These are phyloP conservation scores for Pseudevernia furfuracea DNA, from an alignment of 495 filamentous ascomycete species.

Conservation along the genomic window DNA sequence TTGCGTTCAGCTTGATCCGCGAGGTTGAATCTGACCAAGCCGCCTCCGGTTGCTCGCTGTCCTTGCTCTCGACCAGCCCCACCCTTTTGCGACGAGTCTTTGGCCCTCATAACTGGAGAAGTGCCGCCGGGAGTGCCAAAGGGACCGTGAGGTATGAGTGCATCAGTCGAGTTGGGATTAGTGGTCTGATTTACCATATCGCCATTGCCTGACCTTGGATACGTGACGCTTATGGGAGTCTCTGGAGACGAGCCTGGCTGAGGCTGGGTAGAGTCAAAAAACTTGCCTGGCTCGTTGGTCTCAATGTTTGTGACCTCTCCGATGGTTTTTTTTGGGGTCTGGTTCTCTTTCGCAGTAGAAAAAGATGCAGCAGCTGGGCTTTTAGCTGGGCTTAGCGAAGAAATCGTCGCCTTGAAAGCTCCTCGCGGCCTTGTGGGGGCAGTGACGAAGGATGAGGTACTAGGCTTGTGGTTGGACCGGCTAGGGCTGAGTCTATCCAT, in stretches of 20 bases:
- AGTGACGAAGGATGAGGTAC: conserved; percentile 16
- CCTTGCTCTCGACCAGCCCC: background rate
- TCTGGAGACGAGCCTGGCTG: conserved; percentile 8
- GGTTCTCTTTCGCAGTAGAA: conserved; percentile 15
- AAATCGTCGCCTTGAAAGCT: background rate
- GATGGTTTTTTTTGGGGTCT: background rate
- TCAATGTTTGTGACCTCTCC: background rate
- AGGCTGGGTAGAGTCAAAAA: background rate
- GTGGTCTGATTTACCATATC: conserved; percentile 1
- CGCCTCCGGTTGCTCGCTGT: conserved; percentile 13
- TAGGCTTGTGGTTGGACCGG: background rate
- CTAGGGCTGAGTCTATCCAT: conserved; percentile 3
- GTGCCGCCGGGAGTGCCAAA: background rate
- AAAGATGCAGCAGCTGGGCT: conserved; percentile 14
- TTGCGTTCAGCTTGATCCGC: conserved; percentile 39
- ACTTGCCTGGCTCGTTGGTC: background rate
- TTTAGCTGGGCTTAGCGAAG: background rate
- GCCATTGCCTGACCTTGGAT: conserved; percentile 4
- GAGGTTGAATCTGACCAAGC: conserved; percentile 39
- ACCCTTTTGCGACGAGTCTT: background rate
- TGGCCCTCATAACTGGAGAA: background rate
- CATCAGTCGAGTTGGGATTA: conserved; percentile 13
- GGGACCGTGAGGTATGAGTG: conserved; percentile 3
- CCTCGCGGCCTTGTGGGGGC: conserved; percentile 9
- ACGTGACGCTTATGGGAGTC: conserved; percentile 1